Conservation (phyloP, 108 stramenopile genomes). For the Aurantiochytrium sp. region DNA sequence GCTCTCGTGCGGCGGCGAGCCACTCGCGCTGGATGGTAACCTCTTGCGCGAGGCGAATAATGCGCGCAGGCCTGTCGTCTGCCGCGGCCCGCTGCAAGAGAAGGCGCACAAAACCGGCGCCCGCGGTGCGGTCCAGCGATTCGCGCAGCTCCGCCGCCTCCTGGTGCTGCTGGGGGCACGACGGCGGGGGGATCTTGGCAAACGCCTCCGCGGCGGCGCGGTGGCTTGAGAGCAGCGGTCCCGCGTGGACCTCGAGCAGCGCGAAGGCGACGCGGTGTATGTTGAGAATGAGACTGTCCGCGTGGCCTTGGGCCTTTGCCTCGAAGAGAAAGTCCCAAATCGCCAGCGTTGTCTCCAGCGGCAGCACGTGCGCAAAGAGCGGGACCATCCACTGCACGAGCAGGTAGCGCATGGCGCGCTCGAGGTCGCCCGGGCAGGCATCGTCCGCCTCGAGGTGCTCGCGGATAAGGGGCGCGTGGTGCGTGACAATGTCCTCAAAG, state of each 20-base stretch:
- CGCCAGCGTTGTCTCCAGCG: background rate
- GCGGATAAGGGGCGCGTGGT: background rate
- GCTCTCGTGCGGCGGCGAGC: background rate
- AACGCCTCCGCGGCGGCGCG: background rate
- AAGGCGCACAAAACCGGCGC: background rate
- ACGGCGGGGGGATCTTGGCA: background rate
- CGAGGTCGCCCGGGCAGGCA: background rate
- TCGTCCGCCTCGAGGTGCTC: background rate
- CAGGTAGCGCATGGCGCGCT: background rate
- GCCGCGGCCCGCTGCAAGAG: background rate
- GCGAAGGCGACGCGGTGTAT: background rate
- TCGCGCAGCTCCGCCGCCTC: background rate
- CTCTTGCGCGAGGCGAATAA: background rate
- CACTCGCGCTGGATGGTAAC: background rate
- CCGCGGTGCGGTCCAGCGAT: background rate
- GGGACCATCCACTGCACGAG: conserved; percentile 1
- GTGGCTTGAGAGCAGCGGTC: background rate
- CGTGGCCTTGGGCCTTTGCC: background rate
- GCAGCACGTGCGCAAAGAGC: conserved; percentile 2
- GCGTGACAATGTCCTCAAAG: background rate
- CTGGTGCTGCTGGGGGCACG: background rate
- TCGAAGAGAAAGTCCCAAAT: conserved; percentile 12
- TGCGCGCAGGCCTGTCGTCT: background rate
- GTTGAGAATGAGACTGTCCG: background rate
- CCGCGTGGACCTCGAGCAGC: background rate